Evolutionary conservation across 331 rosid species (phyloP).

Genomic region (Erythrophleum ivorense): DNA sequence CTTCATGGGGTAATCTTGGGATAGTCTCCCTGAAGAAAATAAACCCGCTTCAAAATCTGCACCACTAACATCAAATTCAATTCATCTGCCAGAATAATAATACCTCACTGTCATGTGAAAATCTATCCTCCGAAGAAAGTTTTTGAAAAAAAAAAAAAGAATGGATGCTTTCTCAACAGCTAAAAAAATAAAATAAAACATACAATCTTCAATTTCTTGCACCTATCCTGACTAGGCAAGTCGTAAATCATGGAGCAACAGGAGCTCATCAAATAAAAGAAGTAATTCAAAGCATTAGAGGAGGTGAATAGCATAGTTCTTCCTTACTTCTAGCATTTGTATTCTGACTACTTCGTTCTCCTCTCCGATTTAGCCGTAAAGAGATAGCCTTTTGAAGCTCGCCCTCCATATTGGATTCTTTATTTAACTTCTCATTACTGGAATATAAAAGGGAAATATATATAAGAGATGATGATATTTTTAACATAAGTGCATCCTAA

Average conservation of each 20-base stretch:
- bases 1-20: conserved; percentile 76
- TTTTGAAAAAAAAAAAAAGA: background rate
- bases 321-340: conserved; percentile 55
- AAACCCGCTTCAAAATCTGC: conserved; percentile 74
- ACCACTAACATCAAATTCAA: conserved; percentile 39
- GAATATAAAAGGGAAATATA: background rate
- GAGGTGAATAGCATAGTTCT: background rate
- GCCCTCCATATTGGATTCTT: conserved; percentile 60
- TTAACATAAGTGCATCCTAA: conserved; percentile 14
- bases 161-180: conserved; percentile 6
- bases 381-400: conserved; percentile 63
- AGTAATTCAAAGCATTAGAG: conserved; percentile 8
- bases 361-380: conserved; percentile 69
- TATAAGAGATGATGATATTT: conserved; percentile 12
- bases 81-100: conserved; percentile 17
- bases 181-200: conserved; percentile 8
- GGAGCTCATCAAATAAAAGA: background rate
- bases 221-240: background rate
- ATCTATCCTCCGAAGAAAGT: background rate
- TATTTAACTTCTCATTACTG: conserved; percentile 58
- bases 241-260: background rate
- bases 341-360: conserved; percentile 63
- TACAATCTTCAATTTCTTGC: background rate
- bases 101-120: conserved; percentile 5
- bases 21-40: conserved; percentile 57